phyloP scores from a whole-genome alignment of 2,329 filamentous ascomycete species.

The Nannizziopsis barbatae region DNA sequence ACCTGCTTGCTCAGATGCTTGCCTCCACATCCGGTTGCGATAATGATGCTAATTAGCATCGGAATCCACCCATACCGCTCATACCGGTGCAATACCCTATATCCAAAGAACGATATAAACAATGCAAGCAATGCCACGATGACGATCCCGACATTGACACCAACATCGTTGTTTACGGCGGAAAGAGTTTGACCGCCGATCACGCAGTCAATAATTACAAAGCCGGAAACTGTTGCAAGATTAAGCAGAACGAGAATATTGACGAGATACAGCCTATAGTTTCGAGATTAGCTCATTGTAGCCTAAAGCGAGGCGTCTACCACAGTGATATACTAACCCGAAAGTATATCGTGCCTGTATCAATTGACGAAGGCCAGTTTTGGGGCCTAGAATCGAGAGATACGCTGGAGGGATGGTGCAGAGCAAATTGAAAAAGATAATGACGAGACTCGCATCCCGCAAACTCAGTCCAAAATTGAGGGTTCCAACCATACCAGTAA shows the following conservation, averaged over 20 bases:
- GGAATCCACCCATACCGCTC: slow-evolving; percentile 41
- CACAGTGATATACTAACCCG: slow-evolving; percentile 17
- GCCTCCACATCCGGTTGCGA: slow-evolving; percentile 17
- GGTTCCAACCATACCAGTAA: slow-evolving; percentile 16
- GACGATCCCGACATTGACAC: slow-evolving; percentile 40
- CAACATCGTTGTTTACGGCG: slow-evolving; percentile 49
- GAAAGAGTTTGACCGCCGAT: slow-evolving; percentile 58
- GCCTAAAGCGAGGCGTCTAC: not conserved
- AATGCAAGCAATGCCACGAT: slow-evolving; percentile 53
- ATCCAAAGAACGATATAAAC: slow-evolving; percentile 56
- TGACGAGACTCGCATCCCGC: slow-evolving; percentile 14
- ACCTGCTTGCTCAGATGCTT: slow-evolving; percentile 15
- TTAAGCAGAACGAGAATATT: slow-evolving; percentile 54
- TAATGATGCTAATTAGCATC: slow-evolving; percentile 16
- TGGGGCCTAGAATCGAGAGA: slow-evolving; percentile 21
- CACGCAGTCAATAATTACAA: slow-evolving; percentile 53
- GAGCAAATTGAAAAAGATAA: slow-evolving; percentile 24
- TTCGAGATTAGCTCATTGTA: not conserved
- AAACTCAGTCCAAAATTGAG: slow-evolving; percentile 15
- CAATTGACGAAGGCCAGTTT: slow-evolving; percentile 24
- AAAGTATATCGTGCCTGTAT: slow-evolving; percentile 24
- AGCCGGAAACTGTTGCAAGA: slow-evolving; percentile 51
- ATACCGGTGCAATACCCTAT: slow-evolving; percentile 56
- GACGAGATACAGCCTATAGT: slow-evolving; percentile 14
- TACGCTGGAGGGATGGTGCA: slow-evolving; percentile 20